Base-by-base conservation (phyloP, 2,329 filamentous ascomycete genomes). In the Lachnellula cervina region DNA sequence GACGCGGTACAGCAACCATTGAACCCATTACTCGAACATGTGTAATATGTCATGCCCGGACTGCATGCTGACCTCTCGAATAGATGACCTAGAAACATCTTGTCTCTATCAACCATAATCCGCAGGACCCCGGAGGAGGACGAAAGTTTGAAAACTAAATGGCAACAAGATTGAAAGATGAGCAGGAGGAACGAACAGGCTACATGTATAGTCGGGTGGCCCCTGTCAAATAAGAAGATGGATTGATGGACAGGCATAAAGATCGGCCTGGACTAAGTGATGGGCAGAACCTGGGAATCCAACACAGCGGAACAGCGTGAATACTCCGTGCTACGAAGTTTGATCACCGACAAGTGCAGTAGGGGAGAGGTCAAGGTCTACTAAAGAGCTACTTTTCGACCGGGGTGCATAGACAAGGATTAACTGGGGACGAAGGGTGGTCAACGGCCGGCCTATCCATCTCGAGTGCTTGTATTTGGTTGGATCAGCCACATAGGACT, bases 1-100 rank as follows among this genome's bases (percentile, higher is more conserved):
- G 14, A 70, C 2, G 19, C 63, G 17, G 67, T 63, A 64, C 78
- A 81, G 61, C 79, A 81, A 34, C 76, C 77, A 1, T 51, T 55
- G 59, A 74, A 78, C 34, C 62, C 59, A 59, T 66, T 72, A 7
- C n/a, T 44, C n/a, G 42, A 19, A 59, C 77, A 80, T 28, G 58
- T 49, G 59, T 74, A 78, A 59, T 69, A 77, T 32, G 49, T 37
- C 17, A 60, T 62, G 55, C 68, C 70, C 7, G 55, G 3, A 8
- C 42, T 21, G 43, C 55, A 57, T 19, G 35, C n/a, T 23, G 34
- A 35, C 38, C 21, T 37, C 25, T 35, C 40, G 11, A 52, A 49
- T 48, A 34, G 23, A 14, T 43, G 28, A 35, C 21, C 32, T 16
- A 42, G 38, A 47, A 45, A 34, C 54, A 56, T 56, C 23, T 37